Conservation (phyloP, 192 early-diverging fungal species). For the Backusella australiensis region DNA sequence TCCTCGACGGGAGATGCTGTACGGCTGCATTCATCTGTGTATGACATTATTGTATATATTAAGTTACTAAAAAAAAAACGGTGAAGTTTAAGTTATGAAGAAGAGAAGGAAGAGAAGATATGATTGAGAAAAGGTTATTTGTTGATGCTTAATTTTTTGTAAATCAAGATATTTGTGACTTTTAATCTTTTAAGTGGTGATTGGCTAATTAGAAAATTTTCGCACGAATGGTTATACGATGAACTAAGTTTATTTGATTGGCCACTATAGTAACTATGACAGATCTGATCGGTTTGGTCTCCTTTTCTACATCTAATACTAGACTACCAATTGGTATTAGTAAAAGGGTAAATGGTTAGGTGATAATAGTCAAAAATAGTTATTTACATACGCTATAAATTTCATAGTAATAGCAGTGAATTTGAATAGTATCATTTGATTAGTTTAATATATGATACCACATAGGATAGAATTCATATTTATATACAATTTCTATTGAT, state of each 20-base stretch:
- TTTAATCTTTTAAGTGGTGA: neutral
- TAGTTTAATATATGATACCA: too few relatives aligned
- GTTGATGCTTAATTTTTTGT: neutral
- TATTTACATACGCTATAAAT: too few relatives aligned
- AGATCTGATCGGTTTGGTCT: neutral
- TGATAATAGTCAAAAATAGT: too few relatives aligned
- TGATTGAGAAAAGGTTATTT: neutral
- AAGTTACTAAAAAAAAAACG: neutral
- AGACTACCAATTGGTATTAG: too few relatives aligned
- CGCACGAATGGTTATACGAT: neutral
- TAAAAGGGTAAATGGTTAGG: too few relatives aligned
- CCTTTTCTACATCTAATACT: neutral
- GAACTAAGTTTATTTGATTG: neutral
- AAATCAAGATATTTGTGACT: neutral
- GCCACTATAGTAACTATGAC: neutral
- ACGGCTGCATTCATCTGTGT: neutral
- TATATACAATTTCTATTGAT: too few relatives aligned
- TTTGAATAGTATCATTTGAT: too few relatives aligned
- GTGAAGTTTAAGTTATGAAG: neutral
- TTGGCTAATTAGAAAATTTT: neutral
- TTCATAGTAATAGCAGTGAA: too few relatives aligned
- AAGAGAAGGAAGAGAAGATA: conserved; percentile 1
- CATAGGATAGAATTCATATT: too few relatives aligned
- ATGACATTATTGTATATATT: conserved; percentile 14
- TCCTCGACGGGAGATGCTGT: conserved; percentile 52